A percentile compares a stretch with the other conserved stretches of the same genome.
phyloP scores from a whole-genome alignment of 1,284 basidiomycete species.

The Apiotrichum veenhuisii region DNA sequence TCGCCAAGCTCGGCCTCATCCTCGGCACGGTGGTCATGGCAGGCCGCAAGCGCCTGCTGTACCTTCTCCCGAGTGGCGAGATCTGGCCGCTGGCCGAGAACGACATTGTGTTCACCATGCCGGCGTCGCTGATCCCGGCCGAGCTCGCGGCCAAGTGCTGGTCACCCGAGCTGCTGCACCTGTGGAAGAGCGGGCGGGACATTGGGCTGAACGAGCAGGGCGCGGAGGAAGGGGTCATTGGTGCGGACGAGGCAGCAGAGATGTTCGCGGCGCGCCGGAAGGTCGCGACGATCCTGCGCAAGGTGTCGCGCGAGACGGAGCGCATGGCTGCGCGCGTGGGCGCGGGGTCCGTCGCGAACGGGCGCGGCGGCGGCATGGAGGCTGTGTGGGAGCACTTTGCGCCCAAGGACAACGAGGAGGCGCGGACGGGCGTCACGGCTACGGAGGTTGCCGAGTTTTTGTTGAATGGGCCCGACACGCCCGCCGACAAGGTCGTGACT shows the following conservation, averaged over 20 bases:
- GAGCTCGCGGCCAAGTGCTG: slow-evolving; percentile 24
- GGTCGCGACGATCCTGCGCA: slow-evolving; percentile 34
- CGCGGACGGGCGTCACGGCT: slow-evolving; percentile 28
- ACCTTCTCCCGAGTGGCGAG: slow-evolving; percentile 38
- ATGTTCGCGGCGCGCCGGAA: slow-evolving; percentile 35
- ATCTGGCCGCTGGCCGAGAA: slow-evolving; percentile 38
- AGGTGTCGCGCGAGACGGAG: slow-evolving; percentile 39
- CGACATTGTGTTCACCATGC: slow-evolving; percentile 48
- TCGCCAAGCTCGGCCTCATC: slow-evolving; percentile 31
- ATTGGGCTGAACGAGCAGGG: slow-evolving; percentile 6
- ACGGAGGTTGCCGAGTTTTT: slow-evolving; percentile 33
- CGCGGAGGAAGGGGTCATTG: slow-evolving; percentile 6
- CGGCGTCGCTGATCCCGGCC: slow-evolving; percentile 28
- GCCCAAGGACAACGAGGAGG: slow-evolving; percentile 4
- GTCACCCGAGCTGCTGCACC: slow-evolving; percentile 26
- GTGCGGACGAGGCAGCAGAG: slow-evolving; percentile 9
- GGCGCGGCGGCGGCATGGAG: slow-evolving; percentile 31
- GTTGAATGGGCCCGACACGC: slow-evolving; percentile 16
- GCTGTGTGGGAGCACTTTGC: slow-evolving; percentile 32
- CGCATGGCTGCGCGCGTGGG: slow-evolving; percentile 30
- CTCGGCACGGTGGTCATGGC: slow-evolving; percentile 30
- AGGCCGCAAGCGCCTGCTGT: slow-evolving; percentile 30
- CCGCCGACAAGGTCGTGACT: slow-evolving; percentile 5
- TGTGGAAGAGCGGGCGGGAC: slow-evolving; percentile 23
- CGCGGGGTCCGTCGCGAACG: slow-evolving; percentile 13